Evolutionary conservation across 306 rosid species (phyloP), one percentile per base, ranked within the genome.

Genomic region (Trifolium fragiferum): DNA sequence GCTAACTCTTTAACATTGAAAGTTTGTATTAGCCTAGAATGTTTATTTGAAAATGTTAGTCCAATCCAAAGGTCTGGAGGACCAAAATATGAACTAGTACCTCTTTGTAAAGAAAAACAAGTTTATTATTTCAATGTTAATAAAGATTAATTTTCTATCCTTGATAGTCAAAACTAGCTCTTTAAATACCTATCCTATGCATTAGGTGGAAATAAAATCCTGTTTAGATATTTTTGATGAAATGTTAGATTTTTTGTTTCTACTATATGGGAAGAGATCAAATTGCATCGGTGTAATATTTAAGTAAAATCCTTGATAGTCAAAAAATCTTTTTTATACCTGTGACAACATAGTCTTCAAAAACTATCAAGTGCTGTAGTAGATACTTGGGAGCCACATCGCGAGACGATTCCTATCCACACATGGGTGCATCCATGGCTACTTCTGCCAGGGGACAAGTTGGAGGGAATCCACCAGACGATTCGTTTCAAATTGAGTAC

Each of bases 361-460:
- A n/a, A n/a, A 82, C 63, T 94, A 76, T 79, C 76, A 70, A 86
- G 78, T 77, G 97, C 96, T 3, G 99, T 90, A 21, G 99, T 90
- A 21, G 96, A 87, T 66, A 72, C 87, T 33, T 94, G 99, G 97
- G 97, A 94, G 66, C 99, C 98, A 10, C 96, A 85, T 69, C 96
- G 83, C 16, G 96, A 94, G 81, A 88, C 93, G 41, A 87, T 94
- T 84, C 96, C 96, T 66, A 92, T 90, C 71, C 99, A 92, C 76
- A 87, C 86, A 8, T 94, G 97, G 97, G 89, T 94, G 73, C 99
- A 94, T 84, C 97, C 97, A 37, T 94, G 97, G 99, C 84, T 94
- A 30, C 97, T 88, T n/a, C 66, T 86, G 78, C 76, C 92, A 74
- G 98, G 96, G 40, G 81, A 85, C 81, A 90, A 85, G 82, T 73